Evolutionary conservation across 768 basidiomycete genomes (phyloP), one percentile per base, ranked within the genome.

Genomic region (Strobilomyces echinocephalus): DNA sequence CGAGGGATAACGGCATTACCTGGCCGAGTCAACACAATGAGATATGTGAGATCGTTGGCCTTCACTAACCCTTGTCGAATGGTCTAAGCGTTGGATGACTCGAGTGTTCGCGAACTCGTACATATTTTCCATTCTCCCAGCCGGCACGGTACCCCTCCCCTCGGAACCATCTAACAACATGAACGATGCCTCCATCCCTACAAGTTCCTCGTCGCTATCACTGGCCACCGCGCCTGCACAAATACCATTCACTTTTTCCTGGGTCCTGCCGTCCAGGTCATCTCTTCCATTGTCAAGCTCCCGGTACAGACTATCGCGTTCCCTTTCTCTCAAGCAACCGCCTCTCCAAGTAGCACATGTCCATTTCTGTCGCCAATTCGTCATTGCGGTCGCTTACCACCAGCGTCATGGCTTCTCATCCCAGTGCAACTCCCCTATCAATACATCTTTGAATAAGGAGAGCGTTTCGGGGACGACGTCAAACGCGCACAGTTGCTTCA

Each of bases 1-100:
- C 80, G 0, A 74, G 80, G 35, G 59, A 71, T 2, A 61, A 70
- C 9, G 72, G 74, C 16, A 78, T 95, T 15, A 80, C 81, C 55
- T 94, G 90, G 87, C 81, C 85, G 2, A 78, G 80, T n/a, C 78
- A 85, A 43, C 91, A 89, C 21, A 91, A 95, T 62, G 93, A 95
- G 56, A 76, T 87, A 26, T 77, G 90, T 87, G 58, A 61, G 72
- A 50, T 30, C 39, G 8, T 31, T 21, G 8, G 42, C 30, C 8
- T 49, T 20, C 9, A 4, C 28, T 16, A n/a, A 16, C 77, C 86
- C n/a, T 76, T 78, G 49, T 88, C 85, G 82, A 76, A 78, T 1
- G 74, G 78, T 12, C 74, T 79, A 48, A 80, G 20, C 73, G 80
- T 56, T 65, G 47, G n/a, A 46, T 43, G 48, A 33, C 6, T 60